These are phyloP conservation scores for Aspergillus mulundensis DNA, from an alignment of 495 filamentous ascomycete species.

Conservation along the genomic window DNA sequence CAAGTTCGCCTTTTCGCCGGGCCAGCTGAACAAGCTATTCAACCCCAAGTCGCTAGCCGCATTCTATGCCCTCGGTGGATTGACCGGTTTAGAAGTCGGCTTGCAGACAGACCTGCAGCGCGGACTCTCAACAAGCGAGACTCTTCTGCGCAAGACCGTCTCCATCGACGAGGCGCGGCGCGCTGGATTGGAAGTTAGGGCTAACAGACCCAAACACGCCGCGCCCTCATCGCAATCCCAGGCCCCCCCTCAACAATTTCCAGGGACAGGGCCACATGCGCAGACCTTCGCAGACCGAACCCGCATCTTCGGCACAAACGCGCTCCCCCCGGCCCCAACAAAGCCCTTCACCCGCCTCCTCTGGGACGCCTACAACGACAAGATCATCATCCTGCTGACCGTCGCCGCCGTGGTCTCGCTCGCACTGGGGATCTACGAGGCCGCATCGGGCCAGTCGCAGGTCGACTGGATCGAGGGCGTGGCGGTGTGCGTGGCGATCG, in stretches of 20 bases:
- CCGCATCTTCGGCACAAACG: constrained; percentile 66
- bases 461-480: constrained; percentile 73
- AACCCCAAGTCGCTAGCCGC: constrained; percentile 70
- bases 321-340: constrained; percentile 63
- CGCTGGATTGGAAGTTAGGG: too few species aligned
- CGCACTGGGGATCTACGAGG: constrained; percentile 70
- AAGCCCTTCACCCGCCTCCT: constrained; percentile 71
- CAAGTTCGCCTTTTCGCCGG: constrained; percentile 56
- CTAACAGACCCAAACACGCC: too few species aligned
- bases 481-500: constrained; percentile 69
- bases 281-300: constrained; percentile 50
- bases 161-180: constrained; percentile 39
- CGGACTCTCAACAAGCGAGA: constrained; percentile 75
- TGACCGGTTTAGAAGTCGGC: constrained; percentile 38
- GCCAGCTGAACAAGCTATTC: constrained; percentile 68
- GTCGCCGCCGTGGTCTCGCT: constrained; percentile 77
- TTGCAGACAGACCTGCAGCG: constrained; percentile 61
- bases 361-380: constrained; percentile 83
- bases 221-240: background rate
- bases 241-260: background rate
- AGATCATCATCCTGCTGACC: constrained; percentile 74
- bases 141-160: background rate
- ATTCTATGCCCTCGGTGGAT: constrained; percentile 63
- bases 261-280: background rate
- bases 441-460: constrained; percentile 28